phyloP scores from a whole-genome alignment of 2,329 filamentous ascomycete species.

The Fusarium compactum region DNA sequence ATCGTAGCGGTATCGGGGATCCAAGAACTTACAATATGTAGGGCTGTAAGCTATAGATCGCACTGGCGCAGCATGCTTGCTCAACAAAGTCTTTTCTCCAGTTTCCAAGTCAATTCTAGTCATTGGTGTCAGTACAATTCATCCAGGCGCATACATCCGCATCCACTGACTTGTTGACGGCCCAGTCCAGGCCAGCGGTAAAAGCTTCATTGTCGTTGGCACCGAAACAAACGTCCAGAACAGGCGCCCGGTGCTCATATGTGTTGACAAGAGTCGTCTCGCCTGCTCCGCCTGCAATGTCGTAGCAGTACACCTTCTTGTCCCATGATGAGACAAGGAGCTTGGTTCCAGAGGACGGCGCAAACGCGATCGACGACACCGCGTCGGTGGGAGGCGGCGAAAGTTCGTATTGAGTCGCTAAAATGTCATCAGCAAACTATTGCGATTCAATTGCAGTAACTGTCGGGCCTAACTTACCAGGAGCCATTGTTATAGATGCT shows the following conservation, averaged over 20 bases:
- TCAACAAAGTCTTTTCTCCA: slow-evolving; percentile 79
- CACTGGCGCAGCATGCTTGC: slow-evolving; percentile 82
- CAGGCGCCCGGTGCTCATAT: slow-evolving; percentile 84
- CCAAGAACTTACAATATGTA: slow-evolving; percentile 68
- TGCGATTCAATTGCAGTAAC: background rate
- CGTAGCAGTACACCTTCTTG: slow-evolving; percentile 90
- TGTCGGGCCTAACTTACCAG: slow-evolving; percentile 50
- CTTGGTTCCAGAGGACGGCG: slow-evolving; percentile 77
- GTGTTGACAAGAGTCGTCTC: slow-evolving; percentile 71
- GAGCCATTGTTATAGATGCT: slow-evolving; percentile 54
- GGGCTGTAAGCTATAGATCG: slow-evolving; percentile 86
- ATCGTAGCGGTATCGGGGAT: background rate
- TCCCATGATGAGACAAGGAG: slow-evolving; percentile 97
- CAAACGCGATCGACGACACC: slow-evolving; percentile 88
- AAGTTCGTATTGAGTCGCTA: slow-evolving; percentile 84
- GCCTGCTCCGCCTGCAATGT: slow-evolving; percentile 71
- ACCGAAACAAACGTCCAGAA: slow-evolving; percentile 93
- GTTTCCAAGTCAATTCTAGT: slow-evolving; percentile 74
- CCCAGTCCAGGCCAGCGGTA: slow-evolving; percentile 86
- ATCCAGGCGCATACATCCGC: slow-evolving; percentile 5
- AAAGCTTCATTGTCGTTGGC: slow-evolving; percentile 85
- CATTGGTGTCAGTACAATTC: slow-evolving; percentile 24
- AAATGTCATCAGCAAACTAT: slow-evolving; percentile 33
- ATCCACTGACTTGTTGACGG: slow-evolving; percentile 75
- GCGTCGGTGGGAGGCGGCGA: slow-evolving; percentile 85